These are phyloP conservation scores for Pseudogymnoascus destructans DNA, from an alignment of 2,329 filamentous ascomycete genomes.

Conservation along the genomic window DNA sequence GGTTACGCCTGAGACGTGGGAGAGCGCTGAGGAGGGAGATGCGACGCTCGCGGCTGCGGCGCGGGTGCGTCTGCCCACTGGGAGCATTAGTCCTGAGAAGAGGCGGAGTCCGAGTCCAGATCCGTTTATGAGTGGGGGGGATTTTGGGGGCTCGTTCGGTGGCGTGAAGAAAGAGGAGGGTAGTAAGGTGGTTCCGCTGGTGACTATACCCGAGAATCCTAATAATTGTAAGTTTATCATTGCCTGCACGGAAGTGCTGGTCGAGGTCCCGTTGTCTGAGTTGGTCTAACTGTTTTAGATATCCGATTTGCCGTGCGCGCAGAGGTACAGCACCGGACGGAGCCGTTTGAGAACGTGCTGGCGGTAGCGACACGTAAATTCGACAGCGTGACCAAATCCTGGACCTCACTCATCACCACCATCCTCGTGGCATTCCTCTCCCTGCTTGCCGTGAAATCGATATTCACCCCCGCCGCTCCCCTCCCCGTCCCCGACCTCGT, in stretches of 20 bases:
- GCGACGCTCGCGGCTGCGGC: slow-evolving; percentile 22
- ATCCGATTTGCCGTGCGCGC: slow-evolving; percentile 79
- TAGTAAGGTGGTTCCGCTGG: slow-evolving; percentile 10
- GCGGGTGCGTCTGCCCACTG: slow-evolving; percentile 32
- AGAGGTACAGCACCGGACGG: slow-evolving; percentile 76
- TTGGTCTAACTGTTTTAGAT: slow-evolving; percentile 37
- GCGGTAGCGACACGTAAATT: slow-evolving; percentile 48
- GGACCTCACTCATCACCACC: slow-evolving; percentile 51
- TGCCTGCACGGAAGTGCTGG: neutral
- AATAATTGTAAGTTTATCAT: slow-evolving; percentile 37
- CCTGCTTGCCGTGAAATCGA: slow-evolving; percentile 48
- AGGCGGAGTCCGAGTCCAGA: slow-evolving; percentile 41
- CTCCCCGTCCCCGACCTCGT: slow-evolving; percentile 71
- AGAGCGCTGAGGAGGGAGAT: slow-evolving; percentile 37
- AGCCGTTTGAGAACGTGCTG: slow-evolving; percentile 66
- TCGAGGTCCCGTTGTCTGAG: neutral
- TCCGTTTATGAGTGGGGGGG: slow-evolving; percentile 26
- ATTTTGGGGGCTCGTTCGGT: slow-evolving; percentile 28
- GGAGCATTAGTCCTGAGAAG: slow-evolving; percentile 43
- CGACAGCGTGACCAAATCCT: slow-evolving; percentile 51
- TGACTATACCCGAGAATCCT: slow-evolving; percentile 22
- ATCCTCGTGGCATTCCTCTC: slow-evolving; percentile 49
- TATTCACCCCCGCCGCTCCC: slow-evolving; percentile 54
- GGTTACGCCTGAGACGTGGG: slow-evolving; percentile 42
- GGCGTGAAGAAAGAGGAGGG: slow-evolving; percentile 22